Evolutionary conservation across 106 monocot species (phyloP), one percentile per base, ranked within the genome.

Genomic region (Allium sativum): DNA sequence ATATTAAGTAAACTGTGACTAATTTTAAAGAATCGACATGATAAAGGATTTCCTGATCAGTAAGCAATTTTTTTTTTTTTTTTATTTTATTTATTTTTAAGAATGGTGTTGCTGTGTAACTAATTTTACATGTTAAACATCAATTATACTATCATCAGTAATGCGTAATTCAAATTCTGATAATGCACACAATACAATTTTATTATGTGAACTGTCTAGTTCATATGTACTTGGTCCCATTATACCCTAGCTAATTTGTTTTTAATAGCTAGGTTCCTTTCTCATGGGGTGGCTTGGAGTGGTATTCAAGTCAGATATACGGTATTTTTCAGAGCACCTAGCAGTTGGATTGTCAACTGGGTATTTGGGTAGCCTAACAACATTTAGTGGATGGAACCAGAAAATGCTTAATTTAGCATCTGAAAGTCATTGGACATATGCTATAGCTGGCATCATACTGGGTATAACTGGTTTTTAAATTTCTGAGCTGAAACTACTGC

Each of bases 311-410:
- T 70, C 77, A 17, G 87, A 96, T 62, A 56, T 91, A 46, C 71
- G 82, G 3, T 21, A 78, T 41, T 21, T 91, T 19, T 96, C 96
- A 42, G 91, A 87, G 40, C 90, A 96, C 68, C 21, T 96, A 53
- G 73, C 70, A 3, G 63, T 96, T 61, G 96, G 87, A 41, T 18
- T 91, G n/a, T 87, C 87, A 3, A 96, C 96, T 42, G 96, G 91
- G 7, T 96, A 87, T 68, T 43, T 96, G 69, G 96, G 91, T 53
- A 96, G 96, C 61, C 77, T 91, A 52, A 96, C 91, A 19, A 96
- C 96, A n/a, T 96, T 91, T 64, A 96, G 96, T 66, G 96, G 96
- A 52, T 96, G 96, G 96, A 96, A 91, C 41, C 90, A 90, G 71
- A 85, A 84, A 79, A 88, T 96, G 90, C 76, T 96, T 52, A 66